Percentiles rank a stretch among this genome's conserved stretches.
phyloP scores from a whole-genome alignment of 1,284 basidiomycete genomes.

The Schizophyllum amplum region DNA sequence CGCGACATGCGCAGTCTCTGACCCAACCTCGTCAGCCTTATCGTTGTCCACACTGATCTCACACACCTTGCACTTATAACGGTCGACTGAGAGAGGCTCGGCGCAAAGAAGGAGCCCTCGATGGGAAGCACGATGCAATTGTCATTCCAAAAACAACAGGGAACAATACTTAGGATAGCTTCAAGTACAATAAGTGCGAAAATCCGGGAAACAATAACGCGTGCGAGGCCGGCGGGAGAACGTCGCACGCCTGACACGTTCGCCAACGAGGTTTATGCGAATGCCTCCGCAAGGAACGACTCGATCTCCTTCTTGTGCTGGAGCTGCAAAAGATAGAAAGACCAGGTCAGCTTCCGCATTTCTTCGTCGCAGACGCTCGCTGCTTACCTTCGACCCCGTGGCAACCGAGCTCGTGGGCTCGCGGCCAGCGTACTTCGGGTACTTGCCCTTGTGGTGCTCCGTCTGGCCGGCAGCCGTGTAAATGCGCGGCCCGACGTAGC shows the following conservation, averaged over 20 bases:
- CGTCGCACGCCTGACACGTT: too few relatives aligned
- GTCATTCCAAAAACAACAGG: neutral
- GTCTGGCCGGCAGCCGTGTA: slow-evolving; percentile 80
- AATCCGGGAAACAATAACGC: neutral
- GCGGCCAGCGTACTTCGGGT: slow-evolving; percentile 80
- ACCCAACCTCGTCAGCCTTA: too few relatives aligned
- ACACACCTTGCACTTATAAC: too few relatives aligned
- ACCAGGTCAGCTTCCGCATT: neutral
- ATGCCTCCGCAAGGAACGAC: slow-evolving; percentile 56
- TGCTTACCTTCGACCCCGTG: slow-evolving; percentile 76
- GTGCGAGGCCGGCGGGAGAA: too few relatives aligned
- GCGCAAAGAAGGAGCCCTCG: too few relatives aligned
- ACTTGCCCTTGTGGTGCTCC: slow-evolving; percentile 85
- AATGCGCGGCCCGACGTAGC: slow-evolving; percentile 85
- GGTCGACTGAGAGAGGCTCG: too few relatives aligned
- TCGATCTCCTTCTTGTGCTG: slow-evolving; percentile 86
- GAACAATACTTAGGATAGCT: neutral
- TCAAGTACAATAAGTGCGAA: neutral
- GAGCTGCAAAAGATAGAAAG: slow-evolving; percentile 27
- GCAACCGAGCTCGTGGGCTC: slow-evolving; percentile 86
- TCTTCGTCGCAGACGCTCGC: neutral
- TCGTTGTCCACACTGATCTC: too few relatives aligned
- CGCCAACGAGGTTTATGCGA: slow-evolving; percentile 18
- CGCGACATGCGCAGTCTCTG: too few relatives aligned
- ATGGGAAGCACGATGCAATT: neutral